Conservation (phyloP, 140 eudicot genomes). For the Ambrosia hybrid region DNA sequence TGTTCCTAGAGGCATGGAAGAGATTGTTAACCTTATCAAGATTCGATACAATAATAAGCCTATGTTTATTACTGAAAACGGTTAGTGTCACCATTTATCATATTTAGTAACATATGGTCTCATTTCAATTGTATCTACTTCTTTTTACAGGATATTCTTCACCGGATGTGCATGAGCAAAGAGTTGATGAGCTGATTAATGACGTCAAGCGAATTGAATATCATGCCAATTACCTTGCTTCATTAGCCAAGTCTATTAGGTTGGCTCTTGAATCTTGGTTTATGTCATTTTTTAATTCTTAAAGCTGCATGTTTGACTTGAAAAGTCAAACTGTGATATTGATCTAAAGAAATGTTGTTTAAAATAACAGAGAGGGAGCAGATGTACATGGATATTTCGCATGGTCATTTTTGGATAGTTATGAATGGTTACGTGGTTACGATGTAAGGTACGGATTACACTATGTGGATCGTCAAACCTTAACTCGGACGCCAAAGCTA, state of each 20-base stretch:
- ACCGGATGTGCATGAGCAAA: conserved; percentile 6
- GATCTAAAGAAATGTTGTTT: not conserved
- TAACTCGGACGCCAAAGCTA: conserved; percentile 54
- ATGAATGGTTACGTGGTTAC: conserved; percentile 68
- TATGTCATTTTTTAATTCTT: not conserved
- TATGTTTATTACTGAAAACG: no score
- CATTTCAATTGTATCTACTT: not conserved
- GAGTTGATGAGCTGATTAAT: conserved; percentile 25
- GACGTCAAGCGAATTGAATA: conserved; percentile 55
- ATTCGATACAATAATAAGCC: no score
- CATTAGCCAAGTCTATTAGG: conserved; percentile 51
- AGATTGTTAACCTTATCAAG: no score
- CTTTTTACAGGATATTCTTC: conserved; percentile 31
- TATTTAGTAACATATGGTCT: not conserved
- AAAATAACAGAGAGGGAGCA: conserved; percentile 50
- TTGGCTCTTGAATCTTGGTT: not conserved
- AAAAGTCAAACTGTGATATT: not conserved
- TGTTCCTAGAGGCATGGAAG: conserved; percentile 80
- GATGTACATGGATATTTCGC: conserved; percentile 71
- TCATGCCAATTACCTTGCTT: conserved; percentile 49
- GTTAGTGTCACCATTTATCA: conserved; percentile 19
- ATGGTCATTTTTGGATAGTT: conserved; percentile 74
- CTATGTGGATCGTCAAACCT: conserved; percentile 46
- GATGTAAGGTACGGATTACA: conserved; percentile 43
- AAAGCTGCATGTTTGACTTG: not conserved